Evolutionary conservation across 768 basidiomycete species (phyloP), one percentile per base, ranked within the genome.

Genomic region (Panaeolus cyanescens): DNA sequence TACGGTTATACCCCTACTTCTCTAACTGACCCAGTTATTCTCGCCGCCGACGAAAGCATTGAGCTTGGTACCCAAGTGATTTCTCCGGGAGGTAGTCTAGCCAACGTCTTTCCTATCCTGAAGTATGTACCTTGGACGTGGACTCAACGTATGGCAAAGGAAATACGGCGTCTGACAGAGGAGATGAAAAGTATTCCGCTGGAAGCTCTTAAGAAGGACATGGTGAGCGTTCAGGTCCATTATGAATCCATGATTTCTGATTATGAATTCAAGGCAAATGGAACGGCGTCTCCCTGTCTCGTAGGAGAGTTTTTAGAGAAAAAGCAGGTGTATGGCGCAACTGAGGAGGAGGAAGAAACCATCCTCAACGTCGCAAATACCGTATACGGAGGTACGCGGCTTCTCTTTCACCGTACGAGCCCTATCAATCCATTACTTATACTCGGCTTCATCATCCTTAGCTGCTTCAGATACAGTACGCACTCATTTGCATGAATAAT

Each of bases 381-480:
- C 1, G 53, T 63, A 17, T 65, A 70, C 25, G 62, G 66, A 5
- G 67, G 69, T 68, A 50, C 32, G 62, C n/a, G n/a, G n/a, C n/a
- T n/a, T n/a, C n/a, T n/a, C n/a, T n/a, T n/a, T n/a, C n/a, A n/a
- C n/a, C n/a, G n/a, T n/a, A n/a, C n/a, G n/a, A n/a, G n/a, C n/a
- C 55, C 31, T 20, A 28, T 15, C 15, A 42, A 20, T 20, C 22
- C n/a, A 7, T 20, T 37, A 13, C 12, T 20, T 42, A 3, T 42
- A 3, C 19, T 42, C 19, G 19, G 5, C 5, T 20, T 12, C 19
- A 20, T 7, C 12, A 42, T 28, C 42, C n/a, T n/a, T n/a, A 45
- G 42, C 42, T 28, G 42, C 42, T 3, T 45, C 42, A 6, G 42
- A 45, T 15, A 45, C 42, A 25, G 42, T 28, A 4, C 5, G 22